Conservation (phyloP, 2,329 filamentous ascomycete genomes). For the Hirsutella thompsonii region DNA sequence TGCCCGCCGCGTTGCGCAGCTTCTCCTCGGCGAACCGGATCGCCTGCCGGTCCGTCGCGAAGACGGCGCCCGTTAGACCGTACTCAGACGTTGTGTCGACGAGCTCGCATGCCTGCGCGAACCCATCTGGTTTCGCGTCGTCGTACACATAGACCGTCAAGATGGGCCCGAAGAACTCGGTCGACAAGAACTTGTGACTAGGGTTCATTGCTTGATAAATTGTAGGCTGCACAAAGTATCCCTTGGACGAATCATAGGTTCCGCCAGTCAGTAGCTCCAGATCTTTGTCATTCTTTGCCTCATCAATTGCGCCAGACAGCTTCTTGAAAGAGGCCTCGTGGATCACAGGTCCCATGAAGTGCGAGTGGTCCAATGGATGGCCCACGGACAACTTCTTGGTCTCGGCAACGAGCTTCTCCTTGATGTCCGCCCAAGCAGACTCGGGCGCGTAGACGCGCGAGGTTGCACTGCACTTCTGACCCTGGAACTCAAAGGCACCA, state of each 20-base stretch:
- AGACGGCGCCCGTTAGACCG: conserved; percentile 64
- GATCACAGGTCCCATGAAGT: conserved; percentile 83
- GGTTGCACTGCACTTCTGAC: conserved; percentile 82
- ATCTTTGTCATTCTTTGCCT: conserved; percentile 61
- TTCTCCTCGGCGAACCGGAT: conserved; percentile 57
- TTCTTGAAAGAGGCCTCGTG: conserved; percentile 74
- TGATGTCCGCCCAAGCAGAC: conserved; percentile 63
- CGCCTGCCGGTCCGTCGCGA: conserved; percentile 54
- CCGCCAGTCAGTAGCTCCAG: conserved; percentile 65
- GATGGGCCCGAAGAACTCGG: conserved; percentile 74
- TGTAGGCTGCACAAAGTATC: conserved; percentile 76
- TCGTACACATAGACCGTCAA: conserved; percentile 67
- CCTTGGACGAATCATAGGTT: conserved; percentile 62
- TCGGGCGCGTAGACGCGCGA: conserved; percentile 68
- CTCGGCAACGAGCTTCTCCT: conserved; percentile 52
- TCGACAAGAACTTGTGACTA: conserved; percentile 58
- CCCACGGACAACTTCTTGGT: conserved; percentile 60
- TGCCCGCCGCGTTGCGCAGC: conserved; percentile 61
- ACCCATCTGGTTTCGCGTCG: conserved; percentile 45
- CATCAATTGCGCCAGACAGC: conserved; percentile 62
- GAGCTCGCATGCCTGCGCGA: conserved; percentile 43
- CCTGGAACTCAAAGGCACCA: conserved; percentile 82
- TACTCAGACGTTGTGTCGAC: conserved; percentile 67
- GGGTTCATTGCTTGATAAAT: conserved; percentile 67
- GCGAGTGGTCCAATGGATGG: conserved; percentile 52